Percentiles rank a stretch among this genome's conserved stretches.
phyloP scores from a whole-genome alignment of 768 basidiomycete genomes.

The Termitomyces sp. region DNA sequence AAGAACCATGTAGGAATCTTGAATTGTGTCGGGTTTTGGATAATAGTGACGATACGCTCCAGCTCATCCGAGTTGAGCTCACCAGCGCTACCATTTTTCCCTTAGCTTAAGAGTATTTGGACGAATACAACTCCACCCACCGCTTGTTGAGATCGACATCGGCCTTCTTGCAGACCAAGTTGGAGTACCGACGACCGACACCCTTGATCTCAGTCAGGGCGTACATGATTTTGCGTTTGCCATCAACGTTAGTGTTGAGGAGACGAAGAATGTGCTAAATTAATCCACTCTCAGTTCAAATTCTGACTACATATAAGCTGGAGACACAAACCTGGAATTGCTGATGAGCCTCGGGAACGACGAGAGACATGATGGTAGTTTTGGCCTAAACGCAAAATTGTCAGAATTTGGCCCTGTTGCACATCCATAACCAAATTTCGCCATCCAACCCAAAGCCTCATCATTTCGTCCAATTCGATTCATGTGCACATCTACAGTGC shows the following conservation, averaged over 20 bases:
- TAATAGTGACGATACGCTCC: constrained; percentile 97
- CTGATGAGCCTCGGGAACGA: constrained; percentile 90
- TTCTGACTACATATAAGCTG: neutral
- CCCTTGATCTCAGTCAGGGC: constrained; percentile 99
- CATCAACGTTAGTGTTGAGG: constrained; percentile 99
- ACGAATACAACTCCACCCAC: constrained; percentile 42
- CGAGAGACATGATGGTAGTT: constrained; percentile 79
- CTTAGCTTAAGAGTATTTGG: neutral
- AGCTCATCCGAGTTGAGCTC: constrained; percentile 99
- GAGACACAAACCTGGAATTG: constrained; percentile 78
- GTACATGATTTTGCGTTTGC: constrained; percentile 99
- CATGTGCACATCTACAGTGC: neutral
- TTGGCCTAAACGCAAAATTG: constrained; percentile 17
- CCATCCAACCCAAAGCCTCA: constrained; percentile 17
- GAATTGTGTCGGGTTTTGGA: constrained; percentile 99
- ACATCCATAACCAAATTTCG: constrained; percentile 15
- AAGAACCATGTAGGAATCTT: constrained; percentile 99
- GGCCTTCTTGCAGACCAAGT: constrained; percentile 99
- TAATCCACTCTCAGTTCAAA: neutral
- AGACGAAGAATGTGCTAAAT: constrained; percentile 96
- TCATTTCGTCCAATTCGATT: constrained; percentile 5
- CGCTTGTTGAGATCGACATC: constrained; percentile 99
- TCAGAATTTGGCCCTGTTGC: constrained; percentile 15
- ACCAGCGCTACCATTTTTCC: constrained; percentile 65
- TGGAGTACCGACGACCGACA: constrained; percentile 98